Percentiles rank a stretch among this genome's conserved stretches.
Conservation (phyloP, 805 yeast species). For the Wickerhamiella sergipiensis region DNA sequence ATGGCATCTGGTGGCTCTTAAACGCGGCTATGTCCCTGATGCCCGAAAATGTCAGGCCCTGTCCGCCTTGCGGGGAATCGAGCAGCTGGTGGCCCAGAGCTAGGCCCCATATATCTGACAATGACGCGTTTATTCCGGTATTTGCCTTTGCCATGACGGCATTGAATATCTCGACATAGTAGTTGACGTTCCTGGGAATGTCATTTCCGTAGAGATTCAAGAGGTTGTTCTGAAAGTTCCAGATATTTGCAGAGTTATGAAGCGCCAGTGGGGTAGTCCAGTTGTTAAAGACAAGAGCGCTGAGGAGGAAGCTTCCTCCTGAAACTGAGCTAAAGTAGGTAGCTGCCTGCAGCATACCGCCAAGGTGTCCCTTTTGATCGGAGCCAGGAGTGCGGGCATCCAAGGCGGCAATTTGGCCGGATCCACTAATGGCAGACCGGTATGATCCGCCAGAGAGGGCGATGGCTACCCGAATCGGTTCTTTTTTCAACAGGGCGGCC, state of each 20-base stretch:
- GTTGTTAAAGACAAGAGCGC: conserved; percentile 52
- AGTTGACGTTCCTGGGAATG: conserved; percentile 35
- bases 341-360: conserved; percentile 59
- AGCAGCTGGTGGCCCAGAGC: conserved; percentile 62
- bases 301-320: conserved; percentile 80
- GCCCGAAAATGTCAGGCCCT: conserved; percentile 44
- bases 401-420: conserved; percentile 67
- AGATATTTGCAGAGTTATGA: conserved; percentile 33
- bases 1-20: conserved; percentile 51
- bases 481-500: conserved; percentile 19
- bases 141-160: conserved; percentile 38
- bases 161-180: conserved; percentile 32
- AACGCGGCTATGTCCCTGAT: conserved; percentile 49
- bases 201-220: conserved; percentile 50
- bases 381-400: conserved; percentile 53
- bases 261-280: conserved; percentile 60
- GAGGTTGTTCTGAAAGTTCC: conserved; percentile 56
- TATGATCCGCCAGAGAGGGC: conserved; percentile 81
- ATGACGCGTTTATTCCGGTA: conserved; percentile 54
- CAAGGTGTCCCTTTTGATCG: conserved; percentile 36
- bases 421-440: conserved; percentile 76
- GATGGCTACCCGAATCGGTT: conserved; percentile 36
- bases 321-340: conserved; percentile 65
- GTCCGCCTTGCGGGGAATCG: conserved; percentile 46
- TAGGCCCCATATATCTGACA: conserved; percentile 77